Conservation (phyloP, 2,329 filamentous ascomycete genomes). For the Verticillium nubilum region DNA sequence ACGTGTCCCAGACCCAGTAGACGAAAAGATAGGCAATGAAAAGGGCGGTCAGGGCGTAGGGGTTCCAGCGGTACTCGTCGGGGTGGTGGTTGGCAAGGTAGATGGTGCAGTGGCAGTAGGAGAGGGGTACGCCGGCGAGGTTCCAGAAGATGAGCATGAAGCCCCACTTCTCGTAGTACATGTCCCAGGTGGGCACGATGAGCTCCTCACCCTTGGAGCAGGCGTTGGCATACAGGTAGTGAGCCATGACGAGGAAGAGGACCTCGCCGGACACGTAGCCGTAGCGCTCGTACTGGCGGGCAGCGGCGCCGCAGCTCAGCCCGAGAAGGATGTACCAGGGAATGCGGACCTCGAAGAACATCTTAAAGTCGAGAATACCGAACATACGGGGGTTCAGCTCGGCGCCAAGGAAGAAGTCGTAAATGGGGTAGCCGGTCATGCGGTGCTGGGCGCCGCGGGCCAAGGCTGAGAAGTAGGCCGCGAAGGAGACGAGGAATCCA, state of each 20-base stretch:
- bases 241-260: conserved; percentile 77
- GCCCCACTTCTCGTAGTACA: conserved; percentile 96
- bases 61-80: conserved; percentile 71
- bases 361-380: conserved; percentile 85
- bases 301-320: conserved; percentile 68
- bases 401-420: conserved; percentile 92
- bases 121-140: conserved; percentile 82
- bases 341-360: conserved; percentile 92
- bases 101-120: conserved; percentile 90
- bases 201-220: conserved; percentile 90
- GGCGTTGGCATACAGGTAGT: conserved; percentile 88
- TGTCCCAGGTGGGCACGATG: conserved; percentile 78
- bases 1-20: conserved; percentile 91
- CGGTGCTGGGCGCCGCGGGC: conserved; percentile 78
- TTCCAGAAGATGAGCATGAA: conserved; percentile 99
- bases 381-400: conserved; percentile 86
- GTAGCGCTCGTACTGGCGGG: conserved; percentile 77
- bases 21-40: conserved; percentile 71
- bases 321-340: conserved; percentile 90
- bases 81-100: conserved; percentile 83
- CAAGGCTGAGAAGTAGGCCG: conserved; percentile 83
- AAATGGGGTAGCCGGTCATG: conserved; percentile 82
- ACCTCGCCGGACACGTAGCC: conserved; percentile 86
- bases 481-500: conserved; percentile 74
- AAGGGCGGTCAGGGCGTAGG: conserved; percentile 57